A percentile compares a stretch with the other conserved stretches of the same genome.
phyloP scores from a whole-genome alignment of 2,329 filamentous ascomycete genomes.

The Sclerotinia minor region DNA sequence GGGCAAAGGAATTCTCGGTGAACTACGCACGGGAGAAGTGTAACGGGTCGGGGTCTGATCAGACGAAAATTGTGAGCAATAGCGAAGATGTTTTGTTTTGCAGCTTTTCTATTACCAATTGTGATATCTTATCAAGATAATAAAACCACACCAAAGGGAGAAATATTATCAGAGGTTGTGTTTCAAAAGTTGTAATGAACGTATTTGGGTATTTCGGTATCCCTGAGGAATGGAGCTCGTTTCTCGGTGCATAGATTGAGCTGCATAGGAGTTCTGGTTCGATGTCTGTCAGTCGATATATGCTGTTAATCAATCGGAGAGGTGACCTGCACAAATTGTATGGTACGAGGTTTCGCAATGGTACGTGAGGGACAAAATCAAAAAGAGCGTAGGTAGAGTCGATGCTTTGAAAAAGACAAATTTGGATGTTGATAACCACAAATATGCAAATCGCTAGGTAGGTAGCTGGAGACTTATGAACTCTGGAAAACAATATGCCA shows the following conservation, averaged over 20 bases:
- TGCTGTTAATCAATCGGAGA: conserved; percentile 8
- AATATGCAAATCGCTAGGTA: conserved; percentile 3
- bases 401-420: conserved; percentile 13
- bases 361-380: not conserved
- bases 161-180: conserved; percentile 9
- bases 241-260: conserved; percentile 21
- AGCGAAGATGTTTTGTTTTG: conserved; percentile 18
- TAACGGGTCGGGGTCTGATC: conserved; percentile 12
- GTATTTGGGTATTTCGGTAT: conserved; percentile 18
- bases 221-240: conserved; percentile 20
- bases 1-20: conserved; percentile 13
- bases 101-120: conserved; percentile 2
- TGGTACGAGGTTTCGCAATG: not conserved
- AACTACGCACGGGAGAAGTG: conserved; percentile 23
- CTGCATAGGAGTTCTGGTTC: conserved; percentile 5
- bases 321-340: conserved; percentile 24
- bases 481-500: conserved; percentile 1
- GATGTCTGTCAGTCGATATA: not conserved
- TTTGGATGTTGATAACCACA: conserved; percentile 8
- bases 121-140: not conserved
- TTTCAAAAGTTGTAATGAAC: conserved; percentile 13
- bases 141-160: not conserved
- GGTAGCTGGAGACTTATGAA: not conserved
- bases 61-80: conserved; percentile 15
- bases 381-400: conserved; percentile 14